A percentile compares a stretch with the other conserved stretches of the same genome.
phyloP scores from a whole-genome alignment of 179 eudicot species.

The Silene vulgaris region DNA sequence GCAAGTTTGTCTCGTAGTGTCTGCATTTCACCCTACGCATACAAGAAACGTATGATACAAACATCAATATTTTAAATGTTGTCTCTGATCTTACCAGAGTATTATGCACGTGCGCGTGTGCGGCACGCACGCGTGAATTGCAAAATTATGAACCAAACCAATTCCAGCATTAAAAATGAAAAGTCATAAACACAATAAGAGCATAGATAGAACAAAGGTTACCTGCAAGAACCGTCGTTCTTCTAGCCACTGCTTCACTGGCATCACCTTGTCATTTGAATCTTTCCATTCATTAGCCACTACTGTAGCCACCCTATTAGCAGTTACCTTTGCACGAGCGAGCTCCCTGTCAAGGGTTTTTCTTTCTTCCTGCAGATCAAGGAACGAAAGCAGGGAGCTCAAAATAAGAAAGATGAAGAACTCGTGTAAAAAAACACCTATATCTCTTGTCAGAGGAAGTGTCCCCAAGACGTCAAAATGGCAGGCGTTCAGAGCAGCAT shows the following conservation, averaged over 20 bases:
- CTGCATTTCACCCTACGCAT: conserved; percentile 77
- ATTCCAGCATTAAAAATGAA: background rate
- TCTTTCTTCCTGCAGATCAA: conserved; percentile 61
- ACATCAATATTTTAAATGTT: background rate
- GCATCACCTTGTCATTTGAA: conserved; percentile 43
- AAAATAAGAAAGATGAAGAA: conserved; percentile 8
- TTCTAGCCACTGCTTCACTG: conserved; percentile 65
- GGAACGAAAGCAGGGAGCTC: conserved; percentile 12
- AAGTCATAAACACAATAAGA: background rate
- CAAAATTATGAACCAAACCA: background rate
- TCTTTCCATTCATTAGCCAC: conserved; percentile 48
- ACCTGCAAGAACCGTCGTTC: conserved; percentile 85
- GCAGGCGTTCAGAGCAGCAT: background rate
- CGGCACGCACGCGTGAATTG: background rate
- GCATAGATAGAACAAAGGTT: conserved; percentile 1
- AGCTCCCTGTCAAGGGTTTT: conserved; percentile 42
- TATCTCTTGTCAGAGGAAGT: conserved; percentile 3
- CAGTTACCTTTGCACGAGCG: conserved; percentile 40
- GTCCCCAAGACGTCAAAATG: background rate
- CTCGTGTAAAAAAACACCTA: background rate
- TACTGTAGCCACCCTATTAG: conserved; percentile 41
- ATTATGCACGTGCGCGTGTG: background rate
- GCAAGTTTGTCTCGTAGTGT: conserved; percentile 82
- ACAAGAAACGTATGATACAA: background rate
- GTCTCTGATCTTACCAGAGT: background rate